Evolutionary conservation across 352 stramenopile species (phyloP), one percentile per base, ranked within the genome.

Genomic region (Phytophthora pini): DNA sequence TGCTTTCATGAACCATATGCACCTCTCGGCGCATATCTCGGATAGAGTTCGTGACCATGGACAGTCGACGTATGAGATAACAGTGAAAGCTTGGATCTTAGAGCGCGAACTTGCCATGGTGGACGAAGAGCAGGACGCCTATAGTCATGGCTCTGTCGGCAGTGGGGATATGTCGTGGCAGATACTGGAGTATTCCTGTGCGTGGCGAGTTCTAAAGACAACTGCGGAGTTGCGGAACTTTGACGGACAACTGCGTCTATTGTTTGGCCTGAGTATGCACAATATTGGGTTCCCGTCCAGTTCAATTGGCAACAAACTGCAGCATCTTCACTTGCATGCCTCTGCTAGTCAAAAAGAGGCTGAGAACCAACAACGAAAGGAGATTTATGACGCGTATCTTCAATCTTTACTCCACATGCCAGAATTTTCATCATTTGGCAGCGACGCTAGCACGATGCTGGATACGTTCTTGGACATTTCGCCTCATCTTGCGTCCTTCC

Each of bases 401-500:
- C 77, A 90, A 43, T 48, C 77, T 27, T 49, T 93, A 24, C 61
- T 93, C 34, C 62, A 58, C 10, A 61, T 89, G 8, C 74, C 78
- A 5, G 61, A 61, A 13, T 79, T 94, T n/a, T 88, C 79, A 4
- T 65, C 57, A 11, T 84, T 89, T 61, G 77, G 77, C 6, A 89
- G 75, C 47, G 79, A 91, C 27, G 80, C 45, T 3, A 77, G 73
- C 43, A 68, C 75, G 15, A 79, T 92, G 71, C 70, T 94, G 4
- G 76, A 93, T 65, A 70, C 67, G 2, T 94, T 94, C 48, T 66
- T 93, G 41, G 81, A 89, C 40, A 78, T 93, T 27, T 79, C 81
- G 10, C 39, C 63, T 36, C 82, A 94, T 54, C 61, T 90, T 10
- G 47, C 59, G 2, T 67, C 70, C 5, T 77, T 90, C 39, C 78